Conservation (phyloP, 306 rosid genomes). For the Prinsepia uniflora region DNA sequence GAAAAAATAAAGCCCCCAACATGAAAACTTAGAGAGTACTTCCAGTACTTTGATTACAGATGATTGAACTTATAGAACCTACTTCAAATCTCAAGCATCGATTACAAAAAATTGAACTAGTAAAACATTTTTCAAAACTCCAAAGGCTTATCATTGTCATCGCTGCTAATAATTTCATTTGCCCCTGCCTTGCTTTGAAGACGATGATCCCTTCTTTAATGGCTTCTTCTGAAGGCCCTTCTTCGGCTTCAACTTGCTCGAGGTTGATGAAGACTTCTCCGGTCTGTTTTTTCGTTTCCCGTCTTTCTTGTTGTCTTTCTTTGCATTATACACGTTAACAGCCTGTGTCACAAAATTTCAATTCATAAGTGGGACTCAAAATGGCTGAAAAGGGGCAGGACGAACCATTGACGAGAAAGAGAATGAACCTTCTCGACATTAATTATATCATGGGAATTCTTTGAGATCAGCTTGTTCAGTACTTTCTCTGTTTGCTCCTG, state of each 20-base stretch:
- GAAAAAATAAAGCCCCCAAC: background rate
- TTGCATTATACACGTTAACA: constrained; percentile 62
- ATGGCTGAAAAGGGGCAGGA: background rate
- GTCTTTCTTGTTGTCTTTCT: constrained; percentile 81
- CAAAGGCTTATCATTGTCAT: constrained; percentile 22
- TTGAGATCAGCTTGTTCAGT: constrained; percentile 76
- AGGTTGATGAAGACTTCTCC: constrained; percentile 36
- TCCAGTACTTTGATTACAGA: background rate
- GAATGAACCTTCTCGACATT: constrained; percentile 62
- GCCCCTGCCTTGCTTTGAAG: constrained; percentile 38
- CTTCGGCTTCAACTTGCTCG: constrained; percentile 67
- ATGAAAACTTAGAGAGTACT: background rate
- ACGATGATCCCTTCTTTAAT: constrained; percentile 46
- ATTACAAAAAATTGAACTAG: background rate
- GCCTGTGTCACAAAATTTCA: constrained; percentile 47
- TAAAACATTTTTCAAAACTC: constrained; percentile 20
- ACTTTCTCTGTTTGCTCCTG: constrained; percentile 80
- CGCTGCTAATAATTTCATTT: constrained; percentile 39
- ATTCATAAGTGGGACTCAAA: background rate
- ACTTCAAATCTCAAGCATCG: constrained; percentile 23
- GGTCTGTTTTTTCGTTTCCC: constrained; percentile 41
- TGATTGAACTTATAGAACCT: constrained; percentile 8
- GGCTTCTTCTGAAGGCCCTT: constrained; percentile 43
- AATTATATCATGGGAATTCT: constrained; percentile 77
- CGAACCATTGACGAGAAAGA: background rate